Conservation (phyloP, 2,329 filamentous ascomycete species). For the Penicillium glabrum region DNA sequence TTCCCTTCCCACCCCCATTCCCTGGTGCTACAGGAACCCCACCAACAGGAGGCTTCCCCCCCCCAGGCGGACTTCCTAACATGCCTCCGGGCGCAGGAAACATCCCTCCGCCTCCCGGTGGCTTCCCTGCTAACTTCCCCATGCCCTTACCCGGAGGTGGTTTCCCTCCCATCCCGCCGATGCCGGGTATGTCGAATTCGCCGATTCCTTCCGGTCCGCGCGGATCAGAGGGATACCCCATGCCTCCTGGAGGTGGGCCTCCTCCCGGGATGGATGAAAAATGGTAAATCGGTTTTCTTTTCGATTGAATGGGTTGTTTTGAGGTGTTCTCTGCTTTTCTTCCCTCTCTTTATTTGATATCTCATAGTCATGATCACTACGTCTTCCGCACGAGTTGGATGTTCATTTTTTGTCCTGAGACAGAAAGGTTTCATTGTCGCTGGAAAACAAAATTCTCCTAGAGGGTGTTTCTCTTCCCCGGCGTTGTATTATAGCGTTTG, state of each 20-base stretch:
- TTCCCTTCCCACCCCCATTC: constrained; percentile 53
- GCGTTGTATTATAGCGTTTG: constrained; percentile 22
- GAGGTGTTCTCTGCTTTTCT: not conserved
- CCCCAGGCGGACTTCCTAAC: constrained; percentile 31
- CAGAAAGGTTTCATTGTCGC: not conserved
- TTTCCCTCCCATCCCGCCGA: constrained; percentile 26
- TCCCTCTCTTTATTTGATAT: not conserved
- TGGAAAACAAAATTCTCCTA: constrained; percentile 3
- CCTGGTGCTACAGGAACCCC: constrained; percentile 35
- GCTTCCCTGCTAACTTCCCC: constrained; percentile 29
- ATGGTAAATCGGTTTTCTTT: constrained; percentile 18
- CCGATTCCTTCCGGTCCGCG: constrained; percentile 30
- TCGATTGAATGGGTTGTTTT: not conserved
- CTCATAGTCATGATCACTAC: constrained; percentile 6
- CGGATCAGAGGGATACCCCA: constrained; percentile 29
- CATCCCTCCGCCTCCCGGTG: constrained; percentile 47
- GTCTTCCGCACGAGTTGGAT: not conserved
- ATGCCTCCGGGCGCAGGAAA: constrained; percentile 42
- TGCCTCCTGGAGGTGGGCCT: constrained; percentile 29
- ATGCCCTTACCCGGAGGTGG: constrained; percentile 34
- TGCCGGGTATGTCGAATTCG: constrained; percentile 26
- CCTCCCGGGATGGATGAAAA: constrained; percentile 31
- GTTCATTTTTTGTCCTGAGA: not conserved
- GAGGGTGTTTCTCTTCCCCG: constrained; percentile 3
- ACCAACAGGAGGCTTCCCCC: constrained; percentile 37